A percentile compares a stretch with the other conserved stretches of the same genome.
phyloP scores from a whole-genome alignment of 2,329 filamentous ascomycete genomes.

The Colletotrichum tanaceti region DNA sequence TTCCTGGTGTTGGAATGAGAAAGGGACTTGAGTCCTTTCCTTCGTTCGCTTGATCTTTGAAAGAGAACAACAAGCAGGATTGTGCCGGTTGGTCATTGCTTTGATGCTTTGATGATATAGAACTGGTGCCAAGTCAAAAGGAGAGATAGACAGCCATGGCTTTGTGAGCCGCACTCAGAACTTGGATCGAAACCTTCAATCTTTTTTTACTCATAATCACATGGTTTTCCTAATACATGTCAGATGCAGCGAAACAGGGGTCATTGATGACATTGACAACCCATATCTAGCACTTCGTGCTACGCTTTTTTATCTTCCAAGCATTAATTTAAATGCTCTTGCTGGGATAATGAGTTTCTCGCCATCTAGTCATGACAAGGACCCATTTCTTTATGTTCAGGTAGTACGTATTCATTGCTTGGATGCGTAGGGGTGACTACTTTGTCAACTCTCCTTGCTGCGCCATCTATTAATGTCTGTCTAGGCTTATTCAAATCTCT shows the following conservation, averaged over 20 bases:
- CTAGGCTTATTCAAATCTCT: not conserved
- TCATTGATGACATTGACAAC: not conserved
- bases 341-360: not conserved
- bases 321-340: not conserved
- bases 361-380: not conserved
- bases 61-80: not conserved
- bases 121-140: not conserved
- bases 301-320: not conserved
- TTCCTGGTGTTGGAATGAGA: not conserved
- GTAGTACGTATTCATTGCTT: not conserved
- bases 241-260: not conserved
- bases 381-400: not conserved
- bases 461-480: too few relatives aligned
- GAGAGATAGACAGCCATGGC: not conserved
- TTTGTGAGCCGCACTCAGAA: not conserved
- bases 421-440: too few relatives aligned
- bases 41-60: not conserved
- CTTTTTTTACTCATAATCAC: not conserved
- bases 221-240: not conserved
- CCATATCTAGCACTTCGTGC: not conserved
- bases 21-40: not conserved
- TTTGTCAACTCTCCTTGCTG: not conserved
- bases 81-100: not conserved
- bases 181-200: not conserved
- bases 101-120: not conserved